Conservation (phyloP, 345 rosid genomes). For the Citropsis articulata region DNA sequence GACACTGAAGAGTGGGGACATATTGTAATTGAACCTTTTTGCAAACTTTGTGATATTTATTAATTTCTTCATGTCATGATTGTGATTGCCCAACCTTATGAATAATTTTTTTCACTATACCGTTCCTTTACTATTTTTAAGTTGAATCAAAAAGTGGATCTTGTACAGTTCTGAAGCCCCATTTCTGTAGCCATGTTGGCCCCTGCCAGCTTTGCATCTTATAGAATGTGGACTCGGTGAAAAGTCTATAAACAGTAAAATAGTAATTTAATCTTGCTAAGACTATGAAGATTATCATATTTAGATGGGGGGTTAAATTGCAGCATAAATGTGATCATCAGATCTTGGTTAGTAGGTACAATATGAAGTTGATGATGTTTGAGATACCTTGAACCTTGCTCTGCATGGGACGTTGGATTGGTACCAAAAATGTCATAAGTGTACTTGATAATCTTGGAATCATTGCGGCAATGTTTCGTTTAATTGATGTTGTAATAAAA, state of each 20-base stretch:
- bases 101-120: neutral
- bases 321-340: neutral
- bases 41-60: slow-evolving; percentile 1
- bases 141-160: slow-evolving; percentile 11
- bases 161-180: neutral
- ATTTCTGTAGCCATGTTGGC: slow-evolving; percentile 6
- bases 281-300: neutral
- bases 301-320: neutral
- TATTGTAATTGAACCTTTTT: neutral
- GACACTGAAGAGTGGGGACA: neutral
- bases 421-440: neutral
- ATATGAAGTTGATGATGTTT: neutral
- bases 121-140: neutral
- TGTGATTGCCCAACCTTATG: slow-evolving; percentile 18
- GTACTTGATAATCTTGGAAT: neutral
- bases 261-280: neutral
- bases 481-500: neutral
- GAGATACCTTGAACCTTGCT: slow-evolving; percentile 10
- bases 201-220: neutral
- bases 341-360: neutral
- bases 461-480: neutral
- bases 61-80: slow-evolving; percentile 8
- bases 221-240: neutral
- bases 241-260: no score
- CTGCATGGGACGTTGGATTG: neutral